Evolutionary conservation across 176 grass and related monocot species (phyloP), one percentile per base, ranked within the genome.

Genomic region (Bolboschoenus planiculmis): DNA sequence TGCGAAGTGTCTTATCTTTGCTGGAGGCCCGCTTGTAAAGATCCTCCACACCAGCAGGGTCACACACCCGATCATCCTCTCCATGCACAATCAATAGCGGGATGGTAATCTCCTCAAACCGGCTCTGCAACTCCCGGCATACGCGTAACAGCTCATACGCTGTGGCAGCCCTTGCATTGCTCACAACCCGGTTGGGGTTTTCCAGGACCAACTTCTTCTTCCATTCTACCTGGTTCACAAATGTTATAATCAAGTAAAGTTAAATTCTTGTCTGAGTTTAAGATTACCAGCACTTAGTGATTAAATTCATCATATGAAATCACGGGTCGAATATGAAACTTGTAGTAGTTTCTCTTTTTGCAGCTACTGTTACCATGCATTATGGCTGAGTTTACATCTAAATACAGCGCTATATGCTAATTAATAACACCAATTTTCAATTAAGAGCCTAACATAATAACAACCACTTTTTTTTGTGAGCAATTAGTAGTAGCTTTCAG

Each of bases 131-230:
- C 78, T 93, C 91, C 10, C 82, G 78, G 89, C 94, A 97, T 7
- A 93, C 84, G 11, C 94, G 87, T n/a, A 97, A 84, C 34, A 97
- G 87, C 91, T 97, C 94, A 40, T 85, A 83, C 37, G 91, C 94
- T 14, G 94, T 97, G 71, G 91, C 91, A 34, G 94, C 91, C 14
- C 94, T 72, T 8, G 85, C 87, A 23, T 70, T 78, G 40, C 80
- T 42, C n/a, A 91, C 89, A 10, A 82, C 83, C 1, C 90, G 67
- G 21, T 68, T 82, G 76, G 94, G 94, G 37, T 86, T 92, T 37
- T 85, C 82, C 6, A 97, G 54, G 20, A 86, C 92, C 33, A 94
- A 85, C 23, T 14, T 16, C 20, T 91, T 87, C 90, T 97, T 97
- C 90, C 91, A 89, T 48, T 89, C 88, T 46, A 92, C 90, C 90